phyloP scores from a whole-genome alignment of 768 basidiomycete species.

The Trametes cingulata region DNA sequence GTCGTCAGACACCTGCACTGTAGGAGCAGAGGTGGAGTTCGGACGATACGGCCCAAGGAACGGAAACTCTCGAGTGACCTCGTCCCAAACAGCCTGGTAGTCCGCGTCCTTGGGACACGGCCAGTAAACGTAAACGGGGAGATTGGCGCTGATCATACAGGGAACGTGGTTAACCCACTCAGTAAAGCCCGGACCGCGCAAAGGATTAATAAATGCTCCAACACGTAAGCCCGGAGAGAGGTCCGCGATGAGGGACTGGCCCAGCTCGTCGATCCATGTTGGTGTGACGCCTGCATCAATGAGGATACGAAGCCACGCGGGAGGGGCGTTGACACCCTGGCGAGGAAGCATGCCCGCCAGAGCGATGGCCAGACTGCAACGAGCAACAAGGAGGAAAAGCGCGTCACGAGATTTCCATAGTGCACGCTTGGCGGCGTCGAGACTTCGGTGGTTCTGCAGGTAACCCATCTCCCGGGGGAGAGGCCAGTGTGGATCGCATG shows the following conservation, averaged over 20 bases:
- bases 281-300: neutral
- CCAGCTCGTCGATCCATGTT: neutral
- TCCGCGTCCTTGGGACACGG: neutral
- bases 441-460: neutral
- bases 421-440: neutral
- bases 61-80: too few species aligned
- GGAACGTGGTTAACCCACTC: neutral
- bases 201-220: neutral
- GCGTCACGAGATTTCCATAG: neutral
- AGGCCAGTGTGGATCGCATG: neutral
- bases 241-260: neutral
- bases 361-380: conserved; percentile 2
- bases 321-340: neutral
- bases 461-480: neutral
- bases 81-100: neutral
- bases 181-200: neutral
- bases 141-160: neutral
- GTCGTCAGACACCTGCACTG: too few species aligned
- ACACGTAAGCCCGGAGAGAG: neutral
- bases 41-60: neutral
- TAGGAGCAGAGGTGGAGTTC: neutral
- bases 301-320: neutral
- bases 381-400: neutral
- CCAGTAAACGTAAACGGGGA: neutral
- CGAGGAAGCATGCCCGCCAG: neutral